These are phyloP conservation scores for Botrytis byssoidea DNA, from an alignment of 2,329 filamentous ascomycete genomes.

Conservation along the genomic window DNA sequence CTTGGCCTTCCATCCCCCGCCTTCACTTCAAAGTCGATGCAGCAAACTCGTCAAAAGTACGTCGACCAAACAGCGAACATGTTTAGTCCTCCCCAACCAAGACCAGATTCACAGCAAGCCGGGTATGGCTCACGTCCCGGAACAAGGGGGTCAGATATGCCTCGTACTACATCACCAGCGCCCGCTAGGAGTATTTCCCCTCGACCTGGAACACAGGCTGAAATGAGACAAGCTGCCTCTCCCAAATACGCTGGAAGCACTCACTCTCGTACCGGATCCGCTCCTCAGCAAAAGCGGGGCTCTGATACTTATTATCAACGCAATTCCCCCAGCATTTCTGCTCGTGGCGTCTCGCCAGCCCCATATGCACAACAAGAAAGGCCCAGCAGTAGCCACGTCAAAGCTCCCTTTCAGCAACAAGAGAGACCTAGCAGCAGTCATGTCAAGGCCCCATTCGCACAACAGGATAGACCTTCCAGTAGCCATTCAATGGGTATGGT, in stretches of 20 bases:
- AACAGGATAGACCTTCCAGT: conserved; percentile 20
- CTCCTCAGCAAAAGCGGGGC: conserved; percentile 45
- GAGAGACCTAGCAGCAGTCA: conserved; percentile 52
- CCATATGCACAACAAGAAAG: conserved; percentile 44
- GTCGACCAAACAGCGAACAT: conserved; percentile 78
- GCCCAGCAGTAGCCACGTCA: conserved; percentile 47
- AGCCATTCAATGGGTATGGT: conserved; percentile 14
- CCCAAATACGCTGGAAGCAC: conserved; percentile 57
- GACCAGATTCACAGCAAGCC: conserved; percentile 35
- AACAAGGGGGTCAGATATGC: conserved; percentile 59
- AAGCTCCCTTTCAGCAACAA: conserved; percentile 37
- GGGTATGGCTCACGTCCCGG: conserved; percentile 50
- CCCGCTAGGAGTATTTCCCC: conserved; percentile 64
- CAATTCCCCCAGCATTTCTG: conserved; percentile 46
- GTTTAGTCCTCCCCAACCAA: conserved; percentile 50
- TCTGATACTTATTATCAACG: conserved; percentile 53
- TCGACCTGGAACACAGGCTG: conserved; percentile 53
- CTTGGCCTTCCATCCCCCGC: conserved; percentile 88
- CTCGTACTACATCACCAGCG: conserved; percentile 64
- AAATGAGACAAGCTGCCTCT: conserved; percentile 50
- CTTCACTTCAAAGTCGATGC: conserved; percentile 92
- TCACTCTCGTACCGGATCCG: conserved; percentile 37
- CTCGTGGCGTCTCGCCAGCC: conserved; percentile 48
- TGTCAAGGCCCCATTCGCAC: conserved; percentile 34
- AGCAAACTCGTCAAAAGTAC: conserved; percentile 88